Evolutionary conservation across 139 green algal species (phyloP).

Genomic region (Picochlorum sp.): DNA sequence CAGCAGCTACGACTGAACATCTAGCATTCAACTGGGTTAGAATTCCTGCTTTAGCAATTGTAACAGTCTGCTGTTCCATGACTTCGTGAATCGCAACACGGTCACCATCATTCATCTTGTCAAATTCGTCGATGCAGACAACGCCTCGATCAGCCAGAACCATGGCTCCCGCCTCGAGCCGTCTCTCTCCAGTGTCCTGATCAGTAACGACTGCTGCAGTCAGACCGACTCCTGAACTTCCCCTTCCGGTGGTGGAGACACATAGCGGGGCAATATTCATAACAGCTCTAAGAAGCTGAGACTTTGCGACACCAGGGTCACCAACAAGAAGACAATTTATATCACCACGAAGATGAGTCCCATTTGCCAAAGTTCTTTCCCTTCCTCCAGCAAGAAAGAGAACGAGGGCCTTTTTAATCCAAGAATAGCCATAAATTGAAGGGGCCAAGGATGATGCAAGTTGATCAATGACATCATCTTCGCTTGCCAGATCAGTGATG

Average conservation of each 20-base stretch:
- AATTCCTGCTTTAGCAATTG: constrained; percentile 97
- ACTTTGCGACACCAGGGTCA: constrained; percentile 50
- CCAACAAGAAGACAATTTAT: constrained; percentile 91
- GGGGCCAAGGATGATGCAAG: constrained; percentile 80
- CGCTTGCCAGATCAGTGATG: constrained; percentile 33
- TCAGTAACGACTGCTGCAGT: constrained; percentile 93
- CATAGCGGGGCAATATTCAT: constrained; percentile 89
- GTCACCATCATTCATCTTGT: constrained; percentile 98
- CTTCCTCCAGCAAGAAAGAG: constrained; percentile 59
- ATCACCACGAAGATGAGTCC: constrained; percentile 90
- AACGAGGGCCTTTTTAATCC: constrained; percentile 83
- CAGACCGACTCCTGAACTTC: constrained; percentile 92
- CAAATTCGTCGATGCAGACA: constrained; percentile 99
- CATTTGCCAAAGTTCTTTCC: constrained; percentile 50
- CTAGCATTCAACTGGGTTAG: constrained; percentile 91
- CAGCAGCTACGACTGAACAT: constrained; percentile 68
- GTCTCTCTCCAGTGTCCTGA: constrained; percentile 81
- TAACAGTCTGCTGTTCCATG: constrained; percentile 97
- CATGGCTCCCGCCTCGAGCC: constrained; percentile 95
- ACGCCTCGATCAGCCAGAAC: constrained; percentile 94
- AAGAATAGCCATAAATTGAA: constrained; percentile 90
- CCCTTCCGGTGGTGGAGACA: constrained; percentile 89
- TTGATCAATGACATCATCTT: constrained; percentile 57
- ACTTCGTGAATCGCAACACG: constrained; percentile 97
- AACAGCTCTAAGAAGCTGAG: constrained; percentile 86